Evolutionary conservation across 345 rosid species (phyloP).

Genomic region (Fremontodendron californicum): DNA sequence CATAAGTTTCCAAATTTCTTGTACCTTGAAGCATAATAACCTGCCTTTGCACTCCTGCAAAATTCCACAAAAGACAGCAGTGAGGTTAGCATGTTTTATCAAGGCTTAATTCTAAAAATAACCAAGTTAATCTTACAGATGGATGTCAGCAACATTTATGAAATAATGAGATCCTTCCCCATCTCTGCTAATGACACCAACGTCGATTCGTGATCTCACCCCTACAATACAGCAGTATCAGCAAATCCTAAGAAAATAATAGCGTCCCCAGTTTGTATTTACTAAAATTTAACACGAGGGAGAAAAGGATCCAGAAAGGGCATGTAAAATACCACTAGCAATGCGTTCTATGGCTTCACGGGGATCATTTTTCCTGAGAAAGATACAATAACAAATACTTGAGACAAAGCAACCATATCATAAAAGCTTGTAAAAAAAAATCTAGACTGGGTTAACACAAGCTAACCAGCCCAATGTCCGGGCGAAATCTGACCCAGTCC

Average conservation of each 20-base stretch:
- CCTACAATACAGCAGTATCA: conserved; percentile 44
- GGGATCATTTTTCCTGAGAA: conserved; percentile 79
- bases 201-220: conserved; percentile 59
- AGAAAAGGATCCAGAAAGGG: background rate
- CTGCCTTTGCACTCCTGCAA: conserved; percentile 95
- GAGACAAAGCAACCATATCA: conserved; percentile 6
- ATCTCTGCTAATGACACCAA: conserved; percentile 62
- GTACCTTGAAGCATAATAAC: conserved; percentile 85
- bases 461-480: conserved; percentile 95
- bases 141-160: conserved; percentile 92
- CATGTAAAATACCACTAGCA: conserved; percentile 52
- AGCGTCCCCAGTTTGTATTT: background rate
- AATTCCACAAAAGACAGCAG: conserved; percentile 18
- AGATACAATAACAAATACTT: background rate
- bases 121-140: conserved; percentile 60
- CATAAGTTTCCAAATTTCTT: conserved; percentile 84
- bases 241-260: conserved; percentile 12
- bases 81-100: conserved; percentile 14
- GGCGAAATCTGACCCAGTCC: conserved; percentile 95
- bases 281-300: background rate
- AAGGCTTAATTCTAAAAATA: conserved; percentile 11
- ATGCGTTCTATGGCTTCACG: conserved; percentile 78
- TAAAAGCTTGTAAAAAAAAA: conserved; percentile 1
- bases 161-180: conserved; percentile 66
- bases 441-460: conserved; percentile 18